Percentiles rank a stretch among this genome's conserved stretches.
Evolutionary conservation across 169 alveolate species (phyloP).

Genomic region (Eimeria brunetti): DNA sequence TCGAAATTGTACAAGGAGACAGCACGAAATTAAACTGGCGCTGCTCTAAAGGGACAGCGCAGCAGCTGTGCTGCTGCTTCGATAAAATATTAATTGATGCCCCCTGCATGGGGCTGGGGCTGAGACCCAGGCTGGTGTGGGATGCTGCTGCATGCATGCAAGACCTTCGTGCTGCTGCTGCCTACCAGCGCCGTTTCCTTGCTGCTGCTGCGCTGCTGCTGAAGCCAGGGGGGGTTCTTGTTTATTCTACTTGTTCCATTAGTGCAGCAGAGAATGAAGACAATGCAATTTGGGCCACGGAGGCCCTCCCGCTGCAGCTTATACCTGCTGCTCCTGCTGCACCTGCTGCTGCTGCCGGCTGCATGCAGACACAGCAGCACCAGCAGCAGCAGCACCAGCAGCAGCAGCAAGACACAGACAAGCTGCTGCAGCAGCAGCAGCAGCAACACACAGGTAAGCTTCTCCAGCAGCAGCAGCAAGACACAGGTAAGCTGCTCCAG

Average conservation of each 20-base stretch:
- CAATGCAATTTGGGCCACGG: constrained; percentile 41
- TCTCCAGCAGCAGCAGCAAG: too few relatives aligned
- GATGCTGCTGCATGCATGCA: constrained; percentile 15
- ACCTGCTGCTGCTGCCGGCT: too few relatives aligned
- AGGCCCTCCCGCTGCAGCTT: constrained; percentile 29
- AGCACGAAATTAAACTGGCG: constrained; percentile 56
- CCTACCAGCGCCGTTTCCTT: constrained; percentile 35
- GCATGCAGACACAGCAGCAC: neutral
- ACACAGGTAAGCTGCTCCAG: too few relatives aligned
- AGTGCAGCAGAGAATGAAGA: constrained; percentile 66
- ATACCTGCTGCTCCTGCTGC: constrained; percentile 55
- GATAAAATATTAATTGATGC: constrained; percentile 96
- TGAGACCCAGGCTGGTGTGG: constrained; percentile 63
- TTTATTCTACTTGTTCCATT: constrained; percentile 67
- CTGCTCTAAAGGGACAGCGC: neutral
- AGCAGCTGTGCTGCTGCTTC: constrained; percentile 75
- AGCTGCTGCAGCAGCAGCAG: too few relatives aligned
- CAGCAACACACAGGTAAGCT: too few relatives aligned
- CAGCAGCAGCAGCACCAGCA: neutral
- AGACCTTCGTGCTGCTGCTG: constrained; percentile 5
- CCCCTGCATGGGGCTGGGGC: constrained; percentile 97
- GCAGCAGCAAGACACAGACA: too few relatives aligned
- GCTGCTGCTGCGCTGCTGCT: constrained; percentile 20
- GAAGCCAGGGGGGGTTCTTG: constrained; percentile 41
- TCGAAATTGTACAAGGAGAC: constrained; percentile 49